These are phyloP conservation scores for Chrysoporthe puriensis DNA, from an alignment of 2,329 filamentous ascomycete genomes.

Conservation along the genomic window DNA sequence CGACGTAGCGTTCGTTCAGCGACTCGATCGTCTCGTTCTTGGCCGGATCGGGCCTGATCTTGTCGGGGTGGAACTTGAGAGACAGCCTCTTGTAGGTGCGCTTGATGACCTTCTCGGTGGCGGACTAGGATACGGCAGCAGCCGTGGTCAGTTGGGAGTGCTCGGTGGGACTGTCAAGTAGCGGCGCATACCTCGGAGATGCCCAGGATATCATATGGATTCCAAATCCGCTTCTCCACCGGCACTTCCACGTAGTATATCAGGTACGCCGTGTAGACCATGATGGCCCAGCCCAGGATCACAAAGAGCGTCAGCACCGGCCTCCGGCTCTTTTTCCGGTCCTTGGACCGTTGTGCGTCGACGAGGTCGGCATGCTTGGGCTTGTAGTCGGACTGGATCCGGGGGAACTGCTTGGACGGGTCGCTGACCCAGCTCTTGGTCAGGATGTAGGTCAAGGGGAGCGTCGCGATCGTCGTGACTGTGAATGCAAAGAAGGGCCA, in stretches of 20 bases:
- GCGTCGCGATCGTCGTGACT: conserved; percentile 81
- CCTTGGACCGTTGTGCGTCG: conserved; percentile 78
- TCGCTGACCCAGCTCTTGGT: conserved; percentile 72
- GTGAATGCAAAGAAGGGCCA: conserved; percentile 99
- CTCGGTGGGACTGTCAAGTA: conserved; percentile 18
- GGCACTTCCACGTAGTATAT: conserved; percentile 78
- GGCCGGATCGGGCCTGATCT: conserved; percentile 77
- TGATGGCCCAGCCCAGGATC: conserved; percentile 76
- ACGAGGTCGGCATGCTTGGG: conserved; percentile 84
- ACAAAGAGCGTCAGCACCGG: conserved; percentile 82
- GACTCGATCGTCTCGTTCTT: conserved; percentile 89
- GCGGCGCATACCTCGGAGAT: conserved; percentile 69
- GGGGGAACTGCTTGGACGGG: conserved; percentile 77
- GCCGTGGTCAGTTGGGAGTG: conserved; percentile 7
- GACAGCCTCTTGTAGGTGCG: conserved; percentile 86
- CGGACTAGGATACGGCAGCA: conserved; percentile 57
- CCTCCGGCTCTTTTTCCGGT: conserved; percentile 87
- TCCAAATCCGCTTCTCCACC: conserved; percentile 76
- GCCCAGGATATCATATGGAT: conserved; percentile 93
- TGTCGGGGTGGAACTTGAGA: conserved; percentile 89
- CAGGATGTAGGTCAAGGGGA: conserved; percentile 88
- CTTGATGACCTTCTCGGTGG: conserved; percentile 89
- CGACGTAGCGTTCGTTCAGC: conserved; percentile 88
- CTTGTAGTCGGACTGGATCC: conserved; percentile 80
- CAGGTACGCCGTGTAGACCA: conserved; percentile 90